Base-by-base conservation (phyloP, 2,329 filamentous ascomycete species). In the Penicillium crustosum region DNA sequence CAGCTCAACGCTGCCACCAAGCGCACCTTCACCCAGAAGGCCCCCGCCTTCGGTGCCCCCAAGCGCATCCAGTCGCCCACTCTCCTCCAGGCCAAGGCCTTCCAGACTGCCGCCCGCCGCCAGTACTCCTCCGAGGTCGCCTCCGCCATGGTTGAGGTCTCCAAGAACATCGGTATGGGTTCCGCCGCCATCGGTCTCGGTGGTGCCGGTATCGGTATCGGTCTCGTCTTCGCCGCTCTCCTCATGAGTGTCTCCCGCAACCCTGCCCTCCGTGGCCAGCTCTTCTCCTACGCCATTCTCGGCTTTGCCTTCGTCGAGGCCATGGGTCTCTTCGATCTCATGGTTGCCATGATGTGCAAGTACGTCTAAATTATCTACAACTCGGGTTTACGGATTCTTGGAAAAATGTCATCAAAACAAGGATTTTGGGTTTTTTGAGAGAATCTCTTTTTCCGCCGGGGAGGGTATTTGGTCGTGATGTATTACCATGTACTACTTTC, bases 231-330 rank as follows among this genome's bases (percentile, higher is more conserved):
- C 87, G 90, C 89, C 77, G 88, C 90, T 75, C 90, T 95, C 78
- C 85, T 95, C 77, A 88, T 90, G 81, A 87, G 87, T 83, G 90
- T 94, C 79, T 90, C 91, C 84, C 90, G 91, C 84, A 96, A 96
- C 90, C 91, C 91, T 76, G 89, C 89, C 77, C 90, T 95, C 83
- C 89, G 90, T 83, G 91, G 90, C 79, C 91, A 95, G 87, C 90
- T 96, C 77, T 96, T 94, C 89, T 90, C 89, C 71, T 93, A 94
- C 83, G 90, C 90, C 86, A 93, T 94, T 89, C 84, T 94, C 77
- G 90, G 91, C 84, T 94, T 94, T 84, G 91, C 90, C 78, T 94
- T 94, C 88, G 90, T 93, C 81, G 91, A 94, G 81, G 90, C 91
- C 82, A 75, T 75, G 58, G 73, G 73, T 89, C 87, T 91, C 77